Percentiles rank a stretch among this genome's conserved stretches.
Conservation (phyloP, 2,329 filamentous ascomycete species). For the Chaetomium globosum region DNA sequence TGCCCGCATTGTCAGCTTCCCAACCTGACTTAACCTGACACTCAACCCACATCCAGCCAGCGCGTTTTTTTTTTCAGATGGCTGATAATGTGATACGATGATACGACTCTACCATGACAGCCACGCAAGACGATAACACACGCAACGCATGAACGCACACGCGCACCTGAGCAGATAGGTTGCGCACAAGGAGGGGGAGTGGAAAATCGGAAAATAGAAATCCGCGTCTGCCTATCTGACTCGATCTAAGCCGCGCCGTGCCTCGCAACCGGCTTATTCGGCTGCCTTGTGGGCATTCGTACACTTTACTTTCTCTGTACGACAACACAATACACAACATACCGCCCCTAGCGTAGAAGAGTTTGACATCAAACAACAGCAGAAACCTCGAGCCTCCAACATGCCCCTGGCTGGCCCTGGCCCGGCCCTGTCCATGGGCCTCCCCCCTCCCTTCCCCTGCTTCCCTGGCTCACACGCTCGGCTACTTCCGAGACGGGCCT, state of each 20-base stretch:
- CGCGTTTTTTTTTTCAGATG: not conserved
- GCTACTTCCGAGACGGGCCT: constrained; percentile 17
- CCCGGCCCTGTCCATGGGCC: not conserved
- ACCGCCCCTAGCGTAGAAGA: not conserved
- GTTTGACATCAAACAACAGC: not conserved
- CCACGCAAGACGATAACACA: not conserved
- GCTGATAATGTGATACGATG: not conserved
- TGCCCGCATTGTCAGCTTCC: not conserved
- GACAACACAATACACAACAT: not conserved
- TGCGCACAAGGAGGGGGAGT: not conserved
- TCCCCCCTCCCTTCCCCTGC: not conserved
- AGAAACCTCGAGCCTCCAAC: no score
- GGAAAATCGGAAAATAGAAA: not conserved
- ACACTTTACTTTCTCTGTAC: not conserved
- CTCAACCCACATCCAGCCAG: not conserved
- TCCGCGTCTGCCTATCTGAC: not conserved
- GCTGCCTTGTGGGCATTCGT: not conserved
- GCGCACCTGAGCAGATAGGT: not conserved
- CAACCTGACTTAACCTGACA: not conserved
- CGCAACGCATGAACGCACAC: not conserved
- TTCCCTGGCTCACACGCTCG: constrained; percentile 11
- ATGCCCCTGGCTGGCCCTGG: not conserved
- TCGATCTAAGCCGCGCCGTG: not conserved
- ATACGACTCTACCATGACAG: not conserved
- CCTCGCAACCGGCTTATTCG: not conserved